Evolutionary conservation across 176 grass and related monocot genomes (phyloP).

Genomic region (Aegilops umbellulata): DNA sequence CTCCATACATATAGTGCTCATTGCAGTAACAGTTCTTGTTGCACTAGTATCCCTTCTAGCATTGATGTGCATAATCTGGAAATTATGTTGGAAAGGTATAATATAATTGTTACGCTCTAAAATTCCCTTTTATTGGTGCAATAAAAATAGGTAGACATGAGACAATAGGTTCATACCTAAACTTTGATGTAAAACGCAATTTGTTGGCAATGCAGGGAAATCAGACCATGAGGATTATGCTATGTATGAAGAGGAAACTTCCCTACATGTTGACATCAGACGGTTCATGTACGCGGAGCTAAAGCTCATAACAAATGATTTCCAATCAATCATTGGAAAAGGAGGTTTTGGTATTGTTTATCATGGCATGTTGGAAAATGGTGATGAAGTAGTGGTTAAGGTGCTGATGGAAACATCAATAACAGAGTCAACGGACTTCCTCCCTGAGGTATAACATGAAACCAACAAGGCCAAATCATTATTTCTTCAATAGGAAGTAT

Average conservation of each 20-base stretch:
- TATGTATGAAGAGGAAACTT: conserved; percentile 32
- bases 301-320: conserved; percentile 32
- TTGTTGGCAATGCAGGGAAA: background rate
- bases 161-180: too few relatives aligned
- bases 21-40: background rate
- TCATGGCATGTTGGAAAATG: conserved; percentile 32
- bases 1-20: background rate
- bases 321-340: conserved; percentile 34
- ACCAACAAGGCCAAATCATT: background rate
- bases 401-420: conserved; percentile 26
- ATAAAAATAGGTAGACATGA: too few relatives aligned
- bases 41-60: background rate
- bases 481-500: background rate
- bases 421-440: conserved; percentile 31
- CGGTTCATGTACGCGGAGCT: conserved; percentile 39
- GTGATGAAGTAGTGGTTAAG: conserved; percentile 39
- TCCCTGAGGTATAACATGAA: conserved; percentile 27
- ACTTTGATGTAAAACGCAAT: too few relatives aligned
- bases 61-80: background rate
- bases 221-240: conserved; percentile 14
- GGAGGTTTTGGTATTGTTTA: conserved; percentile 50
- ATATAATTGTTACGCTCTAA: background rate
- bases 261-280: conserved; percentile 21
- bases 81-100: conserved; percentile 14
- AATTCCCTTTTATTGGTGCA: background rate